Evolutionary conservation across 2,329 filamentous ascomycete genomes (phyloP).

Genomic region (Microsporum canis): DNA sequence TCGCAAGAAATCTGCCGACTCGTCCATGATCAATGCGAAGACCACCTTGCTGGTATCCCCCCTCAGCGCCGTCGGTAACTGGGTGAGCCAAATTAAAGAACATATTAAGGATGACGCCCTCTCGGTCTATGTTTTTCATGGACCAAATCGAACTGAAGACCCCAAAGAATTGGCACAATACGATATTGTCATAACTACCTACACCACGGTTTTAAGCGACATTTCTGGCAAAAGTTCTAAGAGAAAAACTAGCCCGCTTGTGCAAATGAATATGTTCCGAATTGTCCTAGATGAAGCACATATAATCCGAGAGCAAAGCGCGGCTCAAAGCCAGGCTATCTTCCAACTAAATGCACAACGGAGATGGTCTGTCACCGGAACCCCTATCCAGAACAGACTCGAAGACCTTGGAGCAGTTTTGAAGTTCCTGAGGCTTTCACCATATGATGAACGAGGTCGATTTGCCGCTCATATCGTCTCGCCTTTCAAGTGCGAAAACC

Average conservation of each 20-base stretch:
- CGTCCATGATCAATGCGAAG: conserved; percentile 49
- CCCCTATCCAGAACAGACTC: conserved; percentile 85
- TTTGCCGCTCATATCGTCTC: conserved; percentile 72
- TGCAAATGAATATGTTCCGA: conserved; percentile 79
- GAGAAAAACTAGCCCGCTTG: conserved; percentile 49
- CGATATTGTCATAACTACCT: conserved; percentile 86
- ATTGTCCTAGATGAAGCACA: conserved; percentile 93
- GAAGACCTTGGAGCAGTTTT: conserved; percentile 82
- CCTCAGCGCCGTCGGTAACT: conserved; percentile 83
- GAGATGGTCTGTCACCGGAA: conserved; percentile 95
- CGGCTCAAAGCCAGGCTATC: conserved; percentile 73
- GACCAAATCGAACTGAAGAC: conserved; percentile 60
- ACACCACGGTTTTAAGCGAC: conserved; percentile 76
- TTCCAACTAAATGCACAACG: conserved; percentile 67
- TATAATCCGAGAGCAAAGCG: conserved; percentile 76
- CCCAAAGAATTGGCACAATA: conserved; percentile 56
- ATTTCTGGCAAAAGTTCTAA: conserved; percentile 55
- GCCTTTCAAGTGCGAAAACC: conserved; percentile 78
- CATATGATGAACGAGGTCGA: conserved; percentile 65
- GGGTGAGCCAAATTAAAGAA: conserved; percentile 81
- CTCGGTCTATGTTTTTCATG: conserved; percentile 77
- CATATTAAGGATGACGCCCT: conserved; percentile 58
- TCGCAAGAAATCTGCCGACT: conserved; percentile 38
- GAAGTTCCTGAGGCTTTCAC: conserved; percentile 70
- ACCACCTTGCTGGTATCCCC: conserved; percentile 81